phyloP scores from a whole-genome alignment of 805 yeast genomes.

The Yamadazyma philogaea region DNA sequence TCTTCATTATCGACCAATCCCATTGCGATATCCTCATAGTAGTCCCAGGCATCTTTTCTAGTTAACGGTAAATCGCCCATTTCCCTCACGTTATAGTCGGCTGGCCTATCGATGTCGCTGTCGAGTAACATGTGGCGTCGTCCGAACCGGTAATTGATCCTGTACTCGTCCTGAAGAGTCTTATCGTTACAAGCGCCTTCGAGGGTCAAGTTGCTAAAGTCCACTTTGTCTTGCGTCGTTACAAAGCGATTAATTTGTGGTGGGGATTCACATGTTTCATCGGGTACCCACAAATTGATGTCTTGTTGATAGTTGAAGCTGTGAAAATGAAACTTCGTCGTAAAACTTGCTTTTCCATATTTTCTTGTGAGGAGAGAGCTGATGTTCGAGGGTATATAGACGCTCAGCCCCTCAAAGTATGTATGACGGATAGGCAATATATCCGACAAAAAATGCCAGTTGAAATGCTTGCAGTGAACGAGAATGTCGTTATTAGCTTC shows the following conservation, averaged over 20 bases:
- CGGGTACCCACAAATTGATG: slow-evolving; percentile 46
- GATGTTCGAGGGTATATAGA: slow-evolving; percentile 34
- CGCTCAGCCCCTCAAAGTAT: slow-evolving; percentile 35
- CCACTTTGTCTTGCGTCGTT: slow-evolving; percentile 15
- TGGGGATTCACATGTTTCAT: slow-evolving; percentile 31
- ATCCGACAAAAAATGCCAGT: slow-evolving; percentile 37
- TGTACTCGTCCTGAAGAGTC: slow-evolving; percentile 37
- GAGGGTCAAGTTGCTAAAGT: slow-evolving; percentile 26
- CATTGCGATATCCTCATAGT: slow-evolving; percentile 22
- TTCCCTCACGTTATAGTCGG: slow-evolving; percentile 21
- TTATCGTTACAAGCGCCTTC: slow-evolving; percentile 39
- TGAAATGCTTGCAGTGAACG: slow-evolving; percentile 39
- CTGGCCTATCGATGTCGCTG: slow-evolving; percentile 22
- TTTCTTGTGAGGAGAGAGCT: slow-evolving; percentile 28
- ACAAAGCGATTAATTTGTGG: slow-evolving; percentile 24
- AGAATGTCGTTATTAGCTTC: slow-evolving; percentile 17
- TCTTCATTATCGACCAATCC: slow-evolving; percentile 15
- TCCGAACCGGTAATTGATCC: slow-evolving; percentile 23
- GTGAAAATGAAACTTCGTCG: slow-evolving; percentile 24
- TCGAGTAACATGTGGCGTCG: slow-evolving; percentile 24
- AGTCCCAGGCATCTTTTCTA: slow-evolving; percentile 39
- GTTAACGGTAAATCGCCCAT: slow-evolving; percentile 36
- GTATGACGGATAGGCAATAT: slow-evolving; percentile 35
- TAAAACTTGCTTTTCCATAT: slow-evolving; percentile 30
- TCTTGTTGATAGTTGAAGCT: slow-evolving; percentile 41